Conservation (phyloP, 352 stramenopile species). For the Detonula confervacea region DNA sequence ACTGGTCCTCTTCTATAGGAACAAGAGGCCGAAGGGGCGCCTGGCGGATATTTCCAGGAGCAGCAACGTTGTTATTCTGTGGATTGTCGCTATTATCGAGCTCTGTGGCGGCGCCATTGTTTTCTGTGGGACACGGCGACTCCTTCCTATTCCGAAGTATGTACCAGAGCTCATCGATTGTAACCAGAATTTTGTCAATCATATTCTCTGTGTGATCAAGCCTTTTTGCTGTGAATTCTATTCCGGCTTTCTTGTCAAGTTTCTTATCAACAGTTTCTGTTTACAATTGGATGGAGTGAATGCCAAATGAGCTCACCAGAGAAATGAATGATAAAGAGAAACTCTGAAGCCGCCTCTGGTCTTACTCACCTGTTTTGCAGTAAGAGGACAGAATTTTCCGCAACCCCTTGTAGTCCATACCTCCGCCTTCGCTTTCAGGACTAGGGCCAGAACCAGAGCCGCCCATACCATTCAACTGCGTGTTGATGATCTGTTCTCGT, state of each 20-base stretch:
- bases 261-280: constrained; percentile 29
- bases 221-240: constrained; percentile 23
- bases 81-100: not conserved
- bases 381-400: constrained; percentile 26
- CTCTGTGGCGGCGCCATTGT: not conserved
- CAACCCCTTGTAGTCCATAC: constrained; percentile 31
- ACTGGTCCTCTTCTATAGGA: not conserved
- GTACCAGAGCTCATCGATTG: constrained; percentile 29
- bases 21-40: too few relatives aligned
- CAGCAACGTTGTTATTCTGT: not conserved
- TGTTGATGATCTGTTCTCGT: constrained; percentile 24
- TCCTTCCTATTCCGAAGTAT: not conserved
- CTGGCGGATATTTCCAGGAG: not conserved
- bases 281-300: too few relatives aligned
- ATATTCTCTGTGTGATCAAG: constrained; percentile 37
- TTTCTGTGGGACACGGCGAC: not conserved
- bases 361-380: constrained; percentile 29
- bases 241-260: constrained; percentile 24
- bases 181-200: constrained; percentile 34
- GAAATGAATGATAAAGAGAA: too few relatives aligned
- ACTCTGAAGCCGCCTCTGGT: too few relatives aligned
- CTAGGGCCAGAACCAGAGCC: too few relatives aligned
- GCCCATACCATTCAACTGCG: constrained; percentile 25
- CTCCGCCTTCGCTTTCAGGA: constrained; percentile 12
- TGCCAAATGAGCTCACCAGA: too few relatives aligned